A percentile compares a stretch with the other conserved stretches of the same genome.
Evolutionary conservation across 2,329 filamentous ascomycete genomes (phyloP).

Genomic region (Penicillium paneum): DNA sequence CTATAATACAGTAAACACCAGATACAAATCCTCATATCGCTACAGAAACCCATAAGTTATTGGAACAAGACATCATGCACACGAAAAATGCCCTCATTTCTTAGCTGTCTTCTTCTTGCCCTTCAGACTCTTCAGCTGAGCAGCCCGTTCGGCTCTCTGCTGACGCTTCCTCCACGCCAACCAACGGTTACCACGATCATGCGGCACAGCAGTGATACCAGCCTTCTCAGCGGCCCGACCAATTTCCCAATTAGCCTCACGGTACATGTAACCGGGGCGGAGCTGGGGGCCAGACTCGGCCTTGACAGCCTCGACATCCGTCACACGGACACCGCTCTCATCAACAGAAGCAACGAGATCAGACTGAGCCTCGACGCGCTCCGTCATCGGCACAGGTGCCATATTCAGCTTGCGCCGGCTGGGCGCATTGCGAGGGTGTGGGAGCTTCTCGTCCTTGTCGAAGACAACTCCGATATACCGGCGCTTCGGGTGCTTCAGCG

Average conservation of each 20-base stretch:
- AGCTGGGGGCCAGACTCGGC: slow-evolving; percentile 37
- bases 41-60: slow-evolving; percentile 21
- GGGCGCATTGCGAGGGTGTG: slow-evolving; percentile 69
- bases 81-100: slow-evolving; percentile 27
- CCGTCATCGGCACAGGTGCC: slow-evolving; percentile 50
- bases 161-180: slow-evolving; percentile 62
- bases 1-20: slow-evolving; percentile 37
- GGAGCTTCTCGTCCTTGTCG: slow-evolving; percentile 74
- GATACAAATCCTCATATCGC: slow-evolving; percentile 26
- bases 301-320: slow-evolving; percentile 23
- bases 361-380: slow-evolving; percentile 19
- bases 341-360: slow-evolving; percentile 26
- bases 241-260: slow-evolving; percentile 67
- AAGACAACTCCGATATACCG: slow-evolving; percentile 95
- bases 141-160: slow-evolving; percentile 49
- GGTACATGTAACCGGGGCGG: slow-evolving; percentile 60
- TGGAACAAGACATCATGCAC: slow-evolving; percentile 24
- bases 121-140: slow-evolving; percentile 54
- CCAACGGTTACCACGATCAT: slow-evolving; percentile 59
- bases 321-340: slow-evolving; percentile 24
- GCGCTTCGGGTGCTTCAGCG: slow-evolving; percentile 72
- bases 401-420: slow-evolving; percentile 74
- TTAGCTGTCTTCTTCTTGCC: slow-evolving; percentile 44
- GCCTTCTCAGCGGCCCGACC: slow-evolving; percentile 61
- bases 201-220: slow-evolving; percentile 54